These are phyloP conservation scores for Triglochin maritima DNA, from an alignment of 106 monocot species.

Conservation along the genomic window DNA sequence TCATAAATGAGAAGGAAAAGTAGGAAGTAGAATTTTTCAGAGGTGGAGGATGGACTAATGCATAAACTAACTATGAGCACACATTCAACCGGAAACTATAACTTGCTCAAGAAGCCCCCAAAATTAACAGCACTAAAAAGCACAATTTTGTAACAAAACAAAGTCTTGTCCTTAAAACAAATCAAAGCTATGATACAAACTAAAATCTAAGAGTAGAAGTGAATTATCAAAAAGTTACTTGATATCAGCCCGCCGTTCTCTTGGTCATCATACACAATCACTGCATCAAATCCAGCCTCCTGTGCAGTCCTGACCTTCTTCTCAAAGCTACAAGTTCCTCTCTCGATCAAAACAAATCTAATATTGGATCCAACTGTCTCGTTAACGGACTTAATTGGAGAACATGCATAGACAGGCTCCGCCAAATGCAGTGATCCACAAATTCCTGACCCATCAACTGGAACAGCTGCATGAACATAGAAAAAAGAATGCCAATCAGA, in stretches of 20 bases:
- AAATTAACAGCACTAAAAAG: too few relatives aligned
- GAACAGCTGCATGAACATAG: conserved; percentile 28
- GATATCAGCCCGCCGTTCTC: conserved; percentile 38
- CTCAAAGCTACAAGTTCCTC: conserved; percentile 78
- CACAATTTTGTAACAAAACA: too few relatives aligned
- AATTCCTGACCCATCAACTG: conserved; percentile 43
- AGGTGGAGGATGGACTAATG: too few relatives aligned
- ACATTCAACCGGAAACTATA: too few relatives aligned
- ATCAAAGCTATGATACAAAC: too few relatives aligned
- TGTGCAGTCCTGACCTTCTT: conserved; percentile 79
- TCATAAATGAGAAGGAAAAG: too few relatives aligned
- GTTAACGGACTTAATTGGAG: conserved; percentile 8
- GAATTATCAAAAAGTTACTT: conserved; percentile 1
- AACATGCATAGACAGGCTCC: conserved; percentile 63
- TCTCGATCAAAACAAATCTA: conserved; percentile 24
- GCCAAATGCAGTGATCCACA: conserved; percentile 70
- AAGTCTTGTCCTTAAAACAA: too few relatives aligned
- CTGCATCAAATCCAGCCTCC: conserved; percentile 43
- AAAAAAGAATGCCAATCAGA: not conserved
- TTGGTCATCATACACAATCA: conserved; percentile 59
- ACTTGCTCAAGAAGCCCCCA: too few relatives aligned
- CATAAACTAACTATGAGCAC: too few relatives aligned
- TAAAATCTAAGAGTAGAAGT: too few relatives aligned
- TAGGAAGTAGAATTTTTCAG: too few relatives aligned
- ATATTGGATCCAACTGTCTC: not conserved